Conservation (phyloP, 805 yeast genomes). For the Kodamaea laetipori region DNA sequence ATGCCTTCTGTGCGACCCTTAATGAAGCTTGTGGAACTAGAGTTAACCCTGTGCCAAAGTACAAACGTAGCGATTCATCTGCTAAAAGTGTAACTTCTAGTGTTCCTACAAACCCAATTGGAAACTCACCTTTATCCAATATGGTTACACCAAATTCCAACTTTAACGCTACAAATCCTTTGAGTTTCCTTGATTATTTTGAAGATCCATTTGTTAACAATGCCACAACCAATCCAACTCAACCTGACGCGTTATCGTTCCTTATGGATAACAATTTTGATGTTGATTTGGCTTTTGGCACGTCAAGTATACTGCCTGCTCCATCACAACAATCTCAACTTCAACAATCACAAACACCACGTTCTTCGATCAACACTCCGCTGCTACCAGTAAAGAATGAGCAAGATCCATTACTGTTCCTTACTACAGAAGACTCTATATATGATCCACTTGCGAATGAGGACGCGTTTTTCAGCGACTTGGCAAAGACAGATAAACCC, state of each 20-base stretch:
- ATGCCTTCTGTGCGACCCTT: conserved; percentile 74
- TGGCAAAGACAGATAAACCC: conserved; percentile 28
- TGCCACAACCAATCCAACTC: conserved; percentile 8
- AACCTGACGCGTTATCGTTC: conserved; percentile 42
- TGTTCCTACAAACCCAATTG: conserved; percentile 8
- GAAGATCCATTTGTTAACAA: conserved; percentile 22
- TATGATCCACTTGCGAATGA: conserved; percentile 54
- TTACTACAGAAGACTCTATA: conserved; percentile 57
- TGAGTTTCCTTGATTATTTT: conserved; percentile 14
- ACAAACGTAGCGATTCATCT: conserved; percentile 19
- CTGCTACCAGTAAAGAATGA: conserved; percentile 23
- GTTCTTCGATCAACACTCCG: background rate
- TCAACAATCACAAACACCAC: conserved; percentile 6
- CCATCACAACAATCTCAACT: too few species aligned
- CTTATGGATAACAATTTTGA: conserved; percentile 54
- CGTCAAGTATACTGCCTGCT: conserved; percentile 7
- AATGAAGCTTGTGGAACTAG: conserved; percentile 82
- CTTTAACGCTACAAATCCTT: conserved; percentile 21
- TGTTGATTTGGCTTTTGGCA: conserved; percentile 53
- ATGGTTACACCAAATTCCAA: conserved; percentile 22
- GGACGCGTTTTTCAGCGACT: conserved; percentile 42
- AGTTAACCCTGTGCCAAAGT: conserved; percentile 64
- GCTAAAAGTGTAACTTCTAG: conserved; percentile 2
- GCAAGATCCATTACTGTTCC: conserved; percentile 40
- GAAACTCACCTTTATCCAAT: conserved; percentile 22